phyloP scores from a whole-genome alignment of 345 rosid genomes.

The Punica granatum region DNA sequence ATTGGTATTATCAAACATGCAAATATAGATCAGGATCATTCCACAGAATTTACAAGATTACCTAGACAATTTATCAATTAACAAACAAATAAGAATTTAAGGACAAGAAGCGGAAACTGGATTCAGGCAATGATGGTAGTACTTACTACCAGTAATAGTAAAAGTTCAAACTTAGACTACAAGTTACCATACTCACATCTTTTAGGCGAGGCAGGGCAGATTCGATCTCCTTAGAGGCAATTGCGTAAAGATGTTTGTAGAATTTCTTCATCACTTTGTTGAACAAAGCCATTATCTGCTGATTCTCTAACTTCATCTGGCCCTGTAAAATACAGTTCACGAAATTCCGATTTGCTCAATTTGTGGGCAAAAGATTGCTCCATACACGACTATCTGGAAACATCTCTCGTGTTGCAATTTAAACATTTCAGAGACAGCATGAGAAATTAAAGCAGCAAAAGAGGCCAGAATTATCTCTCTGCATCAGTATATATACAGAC shows the following conservation, averaged over 20 bases:
- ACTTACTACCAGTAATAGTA: not conserved
- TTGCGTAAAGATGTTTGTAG: conserved; percentile 46
- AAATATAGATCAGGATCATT: no score
- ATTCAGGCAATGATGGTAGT: not conserved
- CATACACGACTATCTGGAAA: not conserved
- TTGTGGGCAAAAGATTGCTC: not conserved
- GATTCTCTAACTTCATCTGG: conserved; percentile 73
- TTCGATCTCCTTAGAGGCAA: conserved; percentile 56
- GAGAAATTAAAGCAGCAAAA: not conserved
- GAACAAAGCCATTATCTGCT: conserved; percentile 54
- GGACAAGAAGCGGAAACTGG: not conserved
- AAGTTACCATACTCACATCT: conserved; percentile 49
- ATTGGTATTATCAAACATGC: not conserved
- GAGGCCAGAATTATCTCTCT: not conserved
- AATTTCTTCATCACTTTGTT: conserved; percentile 75
- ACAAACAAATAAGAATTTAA: not conserved
- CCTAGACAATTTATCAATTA: not conserved
- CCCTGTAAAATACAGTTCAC: conserved; percentile 43
- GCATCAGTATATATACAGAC: conserved; percentile 29
- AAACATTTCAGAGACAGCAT: not conserved
- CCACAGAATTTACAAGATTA: no score
- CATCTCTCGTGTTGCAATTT: not conserved
- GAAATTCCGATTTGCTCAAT: not conserved
- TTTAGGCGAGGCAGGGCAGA: conserved; percentile 59
- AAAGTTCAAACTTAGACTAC: not conserved